These are phyloP conservation scores for Botrytis hyacinthi DNA, from an alignment of 2,329 filamentous ascomycete species.

Conservation along the genomic window DNA sequence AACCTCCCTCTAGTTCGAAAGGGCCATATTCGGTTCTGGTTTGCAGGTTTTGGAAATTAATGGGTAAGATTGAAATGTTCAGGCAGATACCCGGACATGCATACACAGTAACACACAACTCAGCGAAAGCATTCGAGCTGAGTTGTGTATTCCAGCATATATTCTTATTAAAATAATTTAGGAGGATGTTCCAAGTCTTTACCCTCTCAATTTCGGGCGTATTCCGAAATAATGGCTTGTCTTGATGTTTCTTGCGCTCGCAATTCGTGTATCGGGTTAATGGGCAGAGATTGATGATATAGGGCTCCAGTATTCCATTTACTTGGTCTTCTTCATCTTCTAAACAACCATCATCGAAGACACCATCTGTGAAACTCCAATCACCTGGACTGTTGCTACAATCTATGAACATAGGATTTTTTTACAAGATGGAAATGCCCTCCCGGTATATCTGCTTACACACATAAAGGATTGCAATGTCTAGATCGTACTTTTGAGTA, in stretches of 20 bases:
- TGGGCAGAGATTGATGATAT: background rate
- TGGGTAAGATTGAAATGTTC: background rate
- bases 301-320: background rate
- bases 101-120: background rate
- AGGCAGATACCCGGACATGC: background rate
- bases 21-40: too few species aligned
- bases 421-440: background rate
- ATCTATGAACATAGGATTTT: background rate
- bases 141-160: background rate
- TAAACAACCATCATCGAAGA: background rate
- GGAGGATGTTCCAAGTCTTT: background rate
- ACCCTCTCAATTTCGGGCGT: background rate
- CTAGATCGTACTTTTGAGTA: background rate
- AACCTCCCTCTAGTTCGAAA: too few species aligned
- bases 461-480: background rate
- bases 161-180: background rate
- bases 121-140: background rate
- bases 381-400: background rate
- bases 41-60: too few species aligned
- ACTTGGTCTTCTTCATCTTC: background rate
- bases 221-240: background rate
- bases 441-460: background rate
- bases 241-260: rapidly evolving
- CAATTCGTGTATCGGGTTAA: background rate
- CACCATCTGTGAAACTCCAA: background rate